These are phyloP conservation scores for Lumnitzera littorea DNA, from an alignment of 345 rosid species.

Conservation along the genomic window DNA sequence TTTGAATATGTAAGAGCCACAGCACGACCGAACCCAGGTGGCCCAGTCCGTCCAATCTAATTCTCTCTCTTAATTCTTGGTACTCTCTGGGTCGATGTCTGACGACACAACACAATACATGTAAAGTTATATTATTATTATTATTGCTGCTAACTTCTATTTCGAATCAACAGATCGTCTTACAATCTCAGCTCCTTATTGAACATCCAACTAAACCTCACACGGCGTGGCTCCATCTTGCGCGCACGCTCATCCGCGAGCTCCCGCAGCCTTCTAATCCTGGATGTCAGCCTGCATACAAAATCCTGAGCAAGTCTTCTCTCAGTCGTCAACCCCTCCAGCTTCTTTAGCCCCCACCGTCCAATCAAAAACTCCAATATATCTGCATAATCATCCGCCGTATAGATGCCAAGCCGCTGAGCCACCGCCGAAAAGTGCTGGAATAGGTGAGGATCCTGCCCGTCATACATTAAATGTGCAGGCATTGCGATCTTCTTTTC, in stretches of 20 bases:
- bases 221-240: conserved; percentile 29
- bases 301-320: conserved; percentile 55
- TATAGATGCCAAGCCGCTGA: conserved; percentile 58
- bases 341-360: conserved; percentile 62
- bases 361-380: conserved; percentile 51
- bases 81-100: too few species aligned
- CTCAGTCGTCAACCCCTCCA: conserved; percentile 49
- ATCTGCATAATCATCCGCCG: conserved; percentile 61
- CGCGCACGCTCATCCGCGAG: conserved; percentile 50
- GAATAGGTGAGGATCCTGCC: conserved; percentile 45
- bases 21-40: too few species aligned
- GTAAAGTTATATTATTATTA: too few species aligned
- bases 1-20: too few species aligned
- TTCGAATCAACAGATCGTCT: background rate
- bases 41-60: too few species aligned
- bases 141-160: too few species aligned
- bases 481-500: conserved; percentile 63
- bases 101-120: too few species aligned
- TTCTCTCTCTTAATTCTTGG: too few species aligned
- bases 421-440: conserved; percentile 62
- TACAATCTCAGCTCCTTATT: conserved; percentile 29
- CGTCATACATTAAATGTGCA: conserved; percentile 63
- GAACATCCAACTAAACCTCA: conserved; percentile 65
- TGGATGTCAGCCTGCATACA: conserved; percentile 39
- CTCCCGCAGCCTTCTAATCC: conserved; percentile 57